These are phyloP conservation scores for Ceriops zippeliana DNA, from an alignment of 345 rosid genomes.

Conservation along the genomic window DNA sequence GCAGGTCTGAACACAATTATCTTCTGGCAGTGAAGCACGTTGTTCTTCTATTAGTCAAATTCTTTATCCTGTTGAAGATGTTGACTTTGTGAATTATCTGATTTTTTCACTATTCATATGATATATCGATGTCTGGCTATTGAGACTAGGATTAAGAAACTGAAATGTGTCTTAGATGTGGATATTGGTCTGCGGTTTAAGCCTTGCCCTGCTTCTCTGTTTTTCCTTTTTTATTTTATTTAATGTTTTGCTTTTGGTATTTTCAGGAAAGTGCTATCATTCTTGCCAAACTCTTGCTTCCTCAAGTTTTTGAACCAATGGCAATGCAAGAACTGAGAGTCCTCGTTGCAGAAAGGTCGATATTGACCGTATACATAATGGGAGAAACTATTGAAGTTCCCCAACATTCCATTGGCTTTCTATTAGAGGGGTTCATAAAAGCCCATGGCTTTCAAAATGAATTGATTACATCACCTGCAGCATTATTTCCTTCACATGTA, in stretches of 20 bases:
- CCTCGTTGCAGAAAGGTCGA: conserved; percentile 62
- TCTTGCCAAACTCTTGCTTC: conserved; percentile 74
- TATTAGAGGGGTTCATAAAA: conserved; percentile 78
- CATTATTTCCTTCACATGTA: conserved; percentile 42
- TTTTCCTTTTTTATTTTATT: neutral
- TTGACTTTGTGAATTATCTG: neutral
- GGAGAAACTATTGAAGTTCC: conserved; percentile 75
- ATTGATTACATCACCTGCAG: conserved; percentile 61
- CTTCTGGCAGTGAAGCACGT: neutral
- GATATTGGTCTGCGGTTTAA: neutral
- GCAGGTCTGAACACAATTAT: conserved; percentile 49
- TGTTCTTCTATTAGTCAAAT: neutral
- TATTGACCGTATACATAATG: conserved; percentile 41
- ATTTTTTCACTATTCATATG: neutral
- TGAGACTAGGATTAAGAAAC: neutral
- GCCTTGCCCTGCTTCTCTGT: neutral
- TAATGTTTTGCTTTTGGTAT: neutral
- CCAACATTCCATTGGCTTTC: conserved; percentile 56
- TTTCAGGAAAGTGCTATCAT: conserved; percentile 78
- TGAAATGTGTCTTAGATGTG: too few relatives aligned
- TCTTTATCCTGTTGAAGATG: neutral
- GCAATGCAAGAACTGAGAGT: conserved; percentile 75
- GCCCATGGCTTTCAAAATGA: conserved; percentile 53
- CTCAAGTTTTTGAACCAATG: conserved; percentile 79
- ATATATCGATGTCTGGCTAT: neutral